These are phyloP conservation scores for Phytopythium ostracodes DNA, from an alignment of 352 stramenopile genomes.

Conservation along the genomic window DNA sequence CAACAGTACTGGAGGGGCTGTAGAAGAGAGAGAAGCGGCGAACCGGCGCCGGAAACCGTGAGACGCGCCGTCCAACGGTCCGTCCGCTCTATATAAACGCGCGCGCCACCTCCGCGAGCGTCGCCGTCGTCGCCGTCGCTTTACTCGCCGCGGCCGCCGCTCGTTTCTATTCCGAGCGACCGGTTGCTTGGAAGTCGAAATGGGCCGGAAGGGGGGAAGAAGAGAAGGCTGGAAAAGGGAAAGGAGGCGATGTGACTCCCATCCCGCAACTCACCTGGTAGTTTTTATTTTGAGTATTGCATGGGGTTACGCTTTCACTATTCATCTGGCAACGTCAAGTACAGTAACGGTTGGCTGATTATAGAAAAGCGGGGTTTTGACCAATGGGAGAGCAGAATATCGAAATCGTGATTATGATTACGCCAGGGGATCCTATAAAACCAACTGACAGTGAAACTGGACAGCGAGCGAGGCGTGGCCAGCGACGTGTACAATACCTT, in stretches of 20 bases:
- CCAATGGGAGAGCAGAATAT: background rate
- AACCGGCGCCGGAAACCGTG: background rate
- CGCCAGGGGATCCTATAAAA: background rate
- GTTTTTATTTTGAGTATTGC: too few relatives aligned
- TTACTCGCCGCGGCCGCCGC: background rate
- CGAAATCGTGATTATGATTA: slow-evolving; percentile 4
- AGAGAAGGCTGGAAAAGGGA: too few relatives aligned
- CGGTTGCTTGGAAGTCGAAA: background rate
- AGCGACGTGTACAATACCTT: background rate
- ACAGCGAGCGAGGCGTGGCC: background rate
- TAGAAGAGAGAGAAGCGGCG: background rate
- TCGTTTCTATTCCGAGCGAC: background rate
- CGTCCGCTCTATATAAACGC: background rate
- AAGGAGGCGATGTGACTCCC: background rate
- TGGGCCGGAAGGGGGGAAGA: background rate
- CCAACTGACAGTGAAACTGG: background rate
- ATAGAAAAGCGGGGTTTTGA: slow-evolving; percentile 1
- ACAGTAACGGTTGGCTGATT: slow-evolving; percentile 1
- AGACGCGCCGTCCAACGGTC: background rate
- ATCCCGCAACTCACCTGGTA: background rate
- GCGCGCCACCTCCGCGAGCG: background rate
- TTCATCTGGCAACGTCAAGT: background rate
- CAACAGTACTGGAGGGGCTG: too few relatives aligned
- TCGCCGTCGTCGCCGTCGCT: background rate
- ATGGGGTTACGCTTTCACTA: background rate